These are phyloP conservation scores for Penicillium simplicissimum DNA, from an alignment of 495 filamentous ascomycete genomes.

Conservation along the genomic window DNA sequence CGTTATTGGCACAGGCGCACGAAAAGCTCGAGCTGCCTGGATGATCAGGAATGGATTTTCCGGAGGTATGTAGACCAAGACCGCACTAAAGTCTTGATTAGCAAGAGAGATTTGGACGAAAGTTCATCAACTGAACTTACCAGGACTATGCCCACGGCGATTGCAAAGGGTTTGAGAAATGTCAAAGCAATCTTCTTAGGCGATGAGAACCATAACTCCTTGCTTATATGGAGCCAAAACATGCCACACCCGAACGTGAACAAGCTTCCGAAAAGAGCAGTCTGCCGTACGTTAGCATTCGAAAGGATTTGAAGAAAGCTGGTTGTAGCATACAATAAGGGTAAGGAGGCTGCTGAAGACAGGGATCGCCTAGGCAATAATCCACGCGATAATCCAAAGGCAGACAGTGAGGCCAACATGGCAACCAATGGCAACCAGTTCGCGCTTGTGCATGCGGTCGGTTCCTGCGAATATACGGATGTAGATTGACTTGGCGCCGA, in stretches of 20 bases:
- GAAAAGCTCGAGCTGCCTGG: slow-evolving; percentile 42
- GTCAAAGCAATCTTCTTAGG: slow-evolving; percentile 37
- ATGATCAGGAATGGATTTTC: slow-evolving; percentile 41
- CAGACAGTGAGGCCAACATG: slow-evolving; percentile 58
- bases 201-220: slow-evolving; percentile 32
- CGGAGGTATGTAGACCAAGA: slow-evolving; percentile 46
- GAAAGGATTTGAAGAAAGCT: slow-evolving; percentile 8
- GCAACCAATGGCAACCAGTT: slow-evolving; percentile 45
- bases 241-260: slow-evolving; percentile 47
- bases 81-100: slow-evolving; percentile 33
- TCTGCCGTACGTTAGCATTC: slow-evolving; percentile 17
- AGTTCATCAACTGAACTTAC: background rate
- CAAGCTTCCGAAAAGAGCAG: slow-evolving; percentile 44
- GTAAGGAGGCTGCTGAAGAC: slow-evolving; percentile 67
- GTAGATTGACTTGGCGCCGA: slow-evolving; percentile 67
- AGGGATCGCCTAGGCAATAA: slow-evolving; percentile 71
- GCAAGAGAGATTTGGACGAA: background rate
- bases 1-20: slow-evolving; percentile 45
- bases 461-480: slow-evolving; percentile 59
- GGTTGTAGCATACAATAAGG: slow-evolving; percentile 37
- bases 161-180: slow-evolving; percentile 24
- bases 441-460: slow-evolving; percentile 60
- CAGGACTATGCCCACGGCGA: background rate
- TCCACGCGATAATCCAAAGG: slow-evolving; percentile 67
- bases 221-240: slow-evolving; percentile 47